Conservation (phyloP, 2,329 filamentous ascomycete genomes). For the Huntiella savannae region DNA sequence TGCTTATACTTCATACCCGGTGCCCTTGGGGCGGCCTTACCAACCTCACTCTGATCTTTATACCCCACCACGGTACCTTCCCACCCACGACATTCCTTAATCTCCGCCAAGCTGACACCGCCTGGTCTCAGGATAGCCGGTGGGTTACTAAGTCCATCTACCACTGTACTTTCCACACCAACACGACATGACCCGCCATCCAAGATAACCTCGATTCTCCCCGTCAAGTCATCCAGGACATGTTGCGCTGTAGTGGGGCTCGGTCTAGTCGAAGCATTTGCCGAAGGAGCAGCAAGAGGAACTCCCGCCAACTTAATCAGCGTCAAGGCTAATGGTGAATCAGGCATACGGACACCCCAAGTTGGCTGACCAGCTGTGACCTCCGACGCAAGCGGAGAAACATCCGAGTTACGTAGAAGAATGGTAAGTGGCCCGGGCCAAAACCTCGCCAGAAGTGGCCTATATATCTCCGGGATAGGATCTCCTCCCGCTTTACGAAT, state of each 20-base stretch:
- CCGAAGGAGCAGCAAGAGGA: constrained; percentile 78
- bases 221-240: constrained; percentile 66
- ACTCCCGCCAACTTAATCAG: constrained; percentile 63
- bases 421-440: constrained; percentile 94
- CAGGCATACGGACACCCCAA: constrained; percentile 79
- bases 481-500: constrained; percentile 17
- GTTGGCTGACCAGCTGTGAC: constrained; percentile 72
- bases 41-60: constrained; percentile 51
- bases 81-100: constrained; percentile 62
- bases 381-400: constrained; percentile 61
- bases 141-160: constrained; percentile 68
- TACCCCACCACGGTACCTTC: constrained; percentile 60
- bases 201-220: constrained; percentile 67
- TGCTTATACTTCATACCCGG: constrained; percentile 99
- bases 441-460: constrained; percentile 57
- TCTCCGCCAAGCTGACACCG: constrained; percentile 64
- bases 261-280: constrained; percentile 84
- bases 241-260: constrained; percentile 83
- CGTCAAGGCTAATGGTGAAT: constrained; percentile 59
- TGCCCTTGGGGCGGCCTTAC: constrained; percentile 49
- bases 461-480: constrained; percentile 55
- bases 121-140: constrained; percentile 73
- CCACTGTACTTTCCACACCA: constrained; percentile 90
- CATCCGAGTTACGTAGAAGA: constrained; percentile 55
- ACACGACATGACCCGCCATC: constrained; percentile 76